Evolutionary conservation across 495 filamentous ascomycete species (phyloP).

Genomic region (Hypomontagnella monticulosa): DNA sequence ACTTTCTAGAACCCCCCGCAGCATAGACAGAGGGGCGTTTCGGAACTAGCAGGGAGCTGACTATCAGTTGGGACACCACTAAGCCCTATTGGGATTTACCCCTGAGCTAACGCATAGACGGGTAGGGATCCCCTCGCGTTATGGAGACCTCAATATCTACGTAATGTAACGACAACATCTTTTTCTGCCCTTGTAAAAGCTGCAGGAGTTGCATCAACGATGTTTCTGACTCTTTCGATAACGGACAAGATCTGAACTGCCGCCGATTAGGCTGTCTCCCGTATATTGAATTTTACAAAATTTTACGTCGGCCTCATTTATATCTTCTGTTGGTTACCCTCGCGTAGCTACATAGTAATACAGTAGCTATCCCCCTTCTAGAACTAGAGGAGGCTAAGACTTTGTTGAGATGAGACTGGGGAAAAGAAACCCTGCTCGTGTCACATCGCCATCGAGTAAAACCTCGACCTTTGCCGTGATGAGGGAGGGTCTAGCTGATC

Average conservation of each 20-base stretch:
- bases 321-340: constrained; percentile 1
- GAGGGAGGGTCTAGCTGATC: constrained; percentile 21
- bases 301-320: background rate
- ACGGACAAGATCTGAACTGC: background rate
- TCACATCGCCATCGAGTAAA: constrained; percentile 15
- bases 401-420: constrained; percentile 16
- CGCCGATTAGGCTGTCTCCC: constrained; percentile 14
- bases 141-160: constrained; percentile 10
- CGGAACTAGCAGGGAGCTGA: constrained; percentile 12
- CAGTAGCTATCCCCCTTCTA: background rate
- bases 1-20: constrained; percentile 21
- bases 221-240: background rate
- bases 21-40: constrained; percentile 15
- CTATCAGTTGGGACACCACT: constrained; percentile 17
- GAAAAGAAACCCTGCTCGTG: constrained; percentile 15
- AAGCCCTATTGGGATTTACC: constrained; percentile 10
- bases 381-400: background rate
- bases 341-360: too few species aligned
- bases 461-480: constrained; percentile 16
- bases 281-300: background rate
- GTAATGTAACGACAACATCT: background rate
- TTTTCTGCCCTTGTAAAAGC: background rate
- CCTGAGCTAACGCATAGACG: constrained; percentile 36
- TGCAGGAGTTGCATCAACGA: background rate
- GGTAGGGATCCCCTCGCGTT: background rate